Percentiles rank a stretch among this genome's conserved stretches.
These are phyloP conservation scores for Suillus subluteus DNA, from an alignment of 768 basidiomycete species.

Conservation along the genomic window DNA sequence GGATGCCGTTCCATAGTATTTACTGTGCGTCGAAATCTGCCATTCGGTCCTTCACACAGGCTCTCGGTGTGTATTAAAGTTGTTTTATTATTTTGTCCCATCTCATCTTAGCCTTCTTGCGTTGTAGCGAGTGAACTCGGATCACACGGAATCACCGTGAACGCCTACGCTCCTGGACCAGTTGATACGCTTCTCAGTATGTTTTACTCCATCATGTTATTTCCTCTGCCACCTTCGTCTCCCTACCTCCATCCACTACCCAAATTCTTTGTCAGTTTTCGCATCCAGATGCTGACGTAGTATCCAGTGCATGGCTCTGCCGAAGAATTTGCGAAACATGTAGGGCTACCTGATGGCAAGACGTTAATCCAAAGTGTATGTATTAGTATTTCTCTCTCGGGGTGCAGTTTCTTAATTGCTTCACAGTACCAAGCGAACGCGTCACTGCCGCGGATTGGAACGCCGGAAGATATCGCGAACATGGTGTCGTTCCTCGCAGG, in stretches of 20 bases:
- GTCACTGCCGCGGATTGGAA: slow-evolving; percentile 12
- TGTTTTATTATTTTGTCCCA: background rate
- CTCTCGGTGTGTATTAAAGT: slow-evolving; percentile 1
- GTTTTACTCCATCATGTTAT: background rate
- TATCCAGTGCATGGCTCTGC: background rate
- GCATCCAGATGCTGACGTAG: background rate
- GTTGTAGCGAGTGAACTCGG: slow-evolving; percentile 28
- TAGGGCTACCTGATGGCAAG: background rate
- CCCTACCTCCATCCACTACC: background rate
- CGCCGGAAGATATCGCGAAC: slow-evolving; percentile 29
- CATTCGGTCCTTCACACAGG: slow-evolving; percentile 10
- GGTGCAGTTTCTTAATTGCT: background rate
- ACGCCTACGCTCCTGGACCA: slow-evolving; percentile 8
- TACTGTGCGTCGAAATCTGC: slow-evolving; percentile 14
- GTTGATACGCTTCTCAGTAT: background rate
- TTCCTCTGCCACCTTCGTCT: background rate
- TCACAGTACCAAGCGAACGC: slow-evolving; percentile 12
- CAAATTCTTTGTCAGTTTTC: background rate
- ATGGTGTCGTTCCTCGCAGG: slow-evolving; percentile 38
- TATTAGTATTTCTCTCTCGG: background rate
- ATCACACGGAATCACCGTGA: slow-evolving; percentile 23
- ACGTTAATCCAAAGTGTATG: background rate
- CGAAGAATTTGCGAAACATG: background rate
- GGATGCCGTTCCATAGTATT: slow-evolving; percentile 13
- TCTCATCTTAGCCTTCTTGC: background rate